phyloP scores from a whole-genome alignment of 345 rosid genomes.

The Acer negundo region DNA sequence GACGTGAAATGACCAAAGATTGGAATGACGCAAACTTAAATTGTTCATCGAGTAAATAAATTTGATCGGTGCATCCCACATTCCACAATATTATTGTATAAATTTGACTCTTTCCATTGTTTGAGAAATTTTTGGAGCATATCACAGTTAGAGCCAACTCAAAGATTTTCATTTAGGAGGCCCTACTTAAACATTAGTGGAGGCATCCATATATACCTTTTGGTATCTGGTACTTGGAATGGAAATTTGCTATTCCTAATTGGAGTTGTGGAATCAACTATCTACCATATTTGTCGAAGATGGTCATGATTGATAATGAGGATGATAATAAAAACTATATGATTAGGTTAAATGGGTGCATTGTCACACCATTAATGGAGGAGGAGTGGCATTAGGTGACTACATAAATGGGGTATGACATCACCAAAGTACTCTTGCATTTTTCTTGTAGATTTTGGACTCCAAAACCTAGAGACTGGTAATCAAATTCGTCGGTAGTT shows the following conservation, averaged over 20 bases:
- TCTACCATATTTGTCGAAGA: not conserved
- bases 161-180: not conserved
- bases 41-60: no score
- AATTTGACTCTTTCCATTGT: not conserved
- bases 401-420: conserved; percentile 13
- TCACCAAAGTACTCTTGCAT: conserved; percentile 4
- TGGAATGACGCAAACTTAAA: not conserved
- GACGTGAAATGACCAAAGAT: not conserved
- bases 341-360: conserved; percentile 12
- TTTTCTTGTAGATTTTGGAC: not conserved
- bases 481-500: not conserved
- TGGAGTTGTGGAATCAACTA: not conserved
- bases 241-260: not conserved
- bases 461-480: conserved; percentile 1
- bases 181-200: conserved; percentile 7
- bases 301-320: conserved; percentile 12
- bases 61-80: not conserved
- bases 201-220: not conserved
- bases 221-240: not conserved
- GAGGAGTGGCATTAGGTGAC: conserved; percentile 1
- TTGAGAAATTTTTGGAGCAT: not conserved
- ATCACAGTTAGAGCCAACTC: not conserved
- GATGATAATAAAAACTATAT: conserved; percentile 14
- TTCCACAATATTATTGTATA: not conserved
- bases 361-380: conserved; percentile 14